Base-by-base conservation (phyloP, 2,329 filamentous ascomycete species). In the Fusarium siculi region DNA sequence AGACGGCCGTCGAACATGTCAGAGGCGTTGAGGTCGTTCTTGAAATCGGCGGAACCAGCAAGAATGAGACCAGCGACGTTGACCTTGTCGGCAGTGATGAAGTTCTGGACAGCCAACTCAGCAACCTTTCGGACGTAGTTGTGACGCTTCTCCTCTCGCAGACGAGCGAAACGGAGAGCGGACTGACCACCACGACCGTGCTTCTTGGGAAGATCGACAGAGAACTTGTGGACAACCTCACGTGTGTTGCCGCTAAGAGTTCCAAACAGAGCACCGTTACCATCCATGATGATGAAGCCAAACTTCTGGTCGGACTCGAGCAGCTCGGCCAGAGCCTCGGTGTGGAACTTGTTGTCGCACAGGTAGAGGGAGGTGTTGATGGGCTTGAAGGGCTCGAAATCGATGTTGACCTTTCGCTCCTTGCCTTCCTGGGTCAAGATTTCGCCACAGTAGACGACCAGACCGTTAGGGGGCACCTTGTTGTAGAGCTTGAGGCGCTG, bases 121-220 rank as follows among this genome's bases (percentile, higher is more conserved):
- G 96, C 94, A 72, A 99, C 97, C 87, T 99, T 99, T 81, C 96
- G 95, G 78, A 99, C 96, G 83, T 99, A 99, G 87, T 99, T 99
- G 91, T 99, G 96, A 77, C 96, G 95, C 87, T 99, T 99, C 85
- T 99, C 96, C 84, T 99, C 96, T 89, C 96, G 92, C 67, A 99
- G 93, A 95, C 96, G 96, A 73, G 96, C 94, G 85, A 99, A 99
- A 96, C 96, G 97, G 80, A 99, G 90, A 68, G 96, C 96, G 76
- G 96, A 99, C 88, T 99, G 97, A 90, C 96, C 96, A 95, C 96
- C 96, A 93, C 96, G 95, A 74, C 96, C 96, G 90, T 99, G 96
- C 89, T 99, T 99, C 92, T 99, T 99, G 83, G 96, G 96, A 66
- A 99, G 88, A 88, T 99, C 97, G 82, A 99, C 96, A 25, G 93